Percentiles rank a stretch among this genome's conserved stretches.
Evolutionary conservation across 495 filamentous ascomycete species (phyloP).

Genomic region (Daldinia caldariorum): DNA sequence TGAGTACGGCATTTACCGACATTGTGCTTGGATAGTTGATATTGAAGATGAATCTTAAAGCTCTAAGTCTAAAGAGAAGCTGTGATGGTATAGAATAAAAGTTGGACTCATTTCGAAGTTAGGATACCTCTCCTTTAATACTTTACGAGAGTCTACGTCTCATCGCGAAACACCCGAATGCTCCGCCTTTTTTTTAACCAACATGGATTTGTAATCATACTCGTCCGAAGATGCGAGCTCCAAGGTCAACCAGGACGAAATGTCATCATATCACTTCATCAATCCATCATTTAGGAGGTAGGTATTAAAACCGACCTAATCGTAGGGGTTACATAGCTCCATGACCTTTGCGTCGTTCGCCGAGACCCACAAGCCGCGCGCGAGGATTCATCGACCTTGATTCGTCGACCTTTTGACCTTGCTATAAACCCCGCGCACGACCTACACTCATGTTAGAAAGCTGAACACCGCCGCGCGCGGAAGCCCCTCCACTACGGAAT

Average conservation of each 20-base stretch:
- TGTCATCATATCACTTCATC: not conserved
- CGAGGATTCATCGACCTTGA: not conserved
- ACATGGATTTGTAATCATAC: not conserved
- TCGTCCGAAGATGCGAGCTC: not conserved
- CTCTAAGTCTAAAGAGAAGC: not conserved
- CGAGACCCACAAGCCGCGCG: constrained; percentile 7
- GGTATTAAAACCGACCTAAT: not conserved
- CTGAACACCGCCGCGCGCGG: not conserved
- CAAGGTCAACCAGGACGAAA: not conserved
- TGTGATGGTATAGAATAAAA: not conserved
- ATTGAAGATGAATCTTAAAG: constrained; percentile 13
- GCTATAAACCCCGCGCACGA: not conserved
- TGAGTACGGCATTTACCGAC: constrained; percentile 44
- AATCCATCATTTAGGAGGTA: not conserved
- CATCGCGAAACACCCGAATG: not conserved
- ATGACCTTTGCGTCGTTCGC: not conserved
- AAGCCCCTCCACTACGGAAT: not conserved
- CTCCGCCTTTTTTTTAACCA: not conserved
- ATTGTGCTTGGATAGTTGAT: constrained; percentile 35
- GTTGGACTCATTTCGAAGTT: not conserved
- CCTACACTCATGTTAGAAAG: too few relatives aligned
- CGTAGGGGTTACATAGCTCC: not conserved
- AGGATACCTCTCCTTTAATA: not conserved
- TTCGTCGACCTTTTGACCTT: not conserved
- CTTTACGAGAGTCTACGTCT: not conserved